These are phyloP conservation scores for Colletotrichum zoysiae DNA, from an alignment of 2,329 filamentous ascomycete genomes.

Conservation along the genomic window DNA sequence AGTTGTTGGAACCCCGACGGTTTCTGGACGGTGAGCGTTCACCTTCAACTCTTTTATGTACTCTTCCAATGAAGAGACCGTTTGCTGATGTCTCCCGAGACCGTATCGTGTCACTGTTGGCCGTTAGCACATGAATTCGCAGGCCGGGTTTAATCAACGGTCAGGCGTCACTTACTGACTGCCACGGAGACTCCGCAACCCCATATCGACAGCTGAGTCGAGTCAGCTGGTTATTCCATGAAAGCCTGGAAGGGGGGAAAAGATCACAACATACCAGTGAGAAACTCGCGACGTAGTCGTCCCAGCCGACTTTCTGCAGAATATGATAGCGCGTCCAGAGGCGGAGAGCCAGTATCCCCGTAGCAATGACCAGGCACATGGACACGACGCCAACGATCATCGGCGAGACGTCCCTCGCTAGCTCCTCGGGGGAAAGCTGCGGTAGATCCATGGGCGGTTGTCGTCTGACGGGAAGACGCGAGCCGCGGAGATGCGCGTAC, in stretches of 20 bases:
- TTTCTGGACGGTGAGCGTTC: background rate
- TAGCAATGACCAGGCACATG: slow-evolving; percentile 43
- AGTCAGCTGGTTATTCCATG: background rate
- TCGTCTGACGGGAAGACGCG: background rate
- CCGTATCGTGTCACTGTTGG: slow-evolving; percentile 39
- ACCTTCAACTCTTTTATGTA: slow-evolving; percentile 35
- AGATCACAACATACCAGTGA: slow-evolving; percentile 42
- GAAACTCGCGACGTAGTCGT: slow-evolving; percentile 46
- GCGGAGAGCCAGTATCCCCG: slow-evolving; percentile 43
- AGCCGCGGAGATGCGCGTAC: background rate
- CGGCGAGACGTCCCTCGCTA: slow-evolving; percentile 38
- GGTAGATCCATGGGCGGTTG: slow-evolving; percentile 23
- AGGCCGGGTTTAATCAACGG: too few species aligned
- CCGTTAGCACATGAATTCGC: background rate
- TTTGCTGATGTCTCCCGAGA: slow-evolving; percentile 42
- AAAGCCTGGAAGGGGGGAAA: background rate
- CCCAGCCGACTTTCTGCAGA: slow-evolving; percentile 45
- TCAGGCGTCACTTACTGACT: slow-evolving; percentile 15
- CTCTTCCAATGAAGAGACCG: background rate
- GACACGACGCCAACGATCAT: slow-evolving; percentile 40
- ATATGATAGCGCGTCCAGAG: slow-evolving; percentile 46
- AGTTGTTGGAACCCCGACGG: background rate
- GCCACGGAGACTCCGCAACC: slow-evolving; percentile 24
- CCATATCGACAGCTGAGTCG: slow-evolving; percentile 16
- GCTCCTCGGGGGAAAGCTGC: slow-evolving; percentile 23